These are phyloP conservation scores for Calonectria multiphialidica DNA, from an alignment of 2,329 filamentous ascomycete genomes.

Conservation along the genomic window DNA sequence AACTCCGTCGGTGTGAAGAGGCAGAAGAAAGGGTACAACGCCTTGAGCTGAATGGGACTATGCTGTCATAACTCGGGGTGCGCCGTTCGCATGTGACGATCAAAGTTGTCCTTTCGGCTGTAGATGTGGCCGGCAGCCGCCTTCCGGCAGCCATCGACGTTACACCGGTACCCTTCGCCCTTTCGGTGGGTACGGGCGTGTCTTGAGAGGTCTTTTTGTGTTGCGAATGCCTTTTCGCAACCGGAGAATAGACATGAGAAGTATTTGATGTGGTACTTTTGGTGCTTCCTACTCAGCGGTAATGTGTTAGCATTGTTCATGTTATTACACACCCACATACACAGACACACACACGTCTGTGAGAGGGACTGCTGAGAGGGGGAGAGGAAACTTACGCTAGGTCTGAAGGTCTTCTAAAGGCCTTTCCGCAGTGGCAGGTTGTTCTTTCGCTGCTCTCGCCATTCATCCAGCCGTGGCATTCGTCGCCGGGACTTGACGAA, in stretches of 20 bases:
- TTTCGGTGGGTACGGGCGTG: constrained; percentile 43
- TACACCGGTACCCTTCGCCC: constrained; percentile 42
- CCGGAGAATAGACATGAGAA: constrained; percentile 41
- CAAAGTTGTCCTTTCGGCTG: constrained; percentile 45
- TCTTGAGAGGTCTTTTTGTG: constrained; percentile 42
- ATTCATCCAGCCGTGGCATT: constrained; percentile 30
- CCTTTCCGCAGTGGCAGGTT: constrained; percentile 41
- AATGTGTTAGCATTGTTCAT: constrained; percentile 23
- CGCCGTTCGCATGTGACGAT: constrained; percentile 44
- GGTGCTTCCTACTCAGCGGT: constrained; percentile 36
- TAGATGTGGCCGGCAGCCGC: constrained; percentile 43
- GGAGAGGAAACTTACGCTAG: constrained; percentile 36
- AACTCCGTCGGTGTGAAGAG: neutral
- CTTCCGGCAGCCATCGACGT: constrained; percentile 43
- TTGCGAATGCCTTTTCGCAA: constrained; percentile 43
- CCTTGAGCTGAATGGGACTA: constrained; percentile 28
- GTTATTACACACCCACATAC: too few species aligned
- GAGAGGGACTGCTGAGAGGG: neutral
- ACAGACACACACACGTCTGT: neutral
- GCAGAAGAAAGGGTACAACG: neutral
- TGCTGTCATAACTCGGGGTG: constrained; percentile 40
- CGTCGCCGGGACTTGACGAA: constrained; percentile 37
- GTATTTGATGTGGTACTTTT: constrained; percentile 46
- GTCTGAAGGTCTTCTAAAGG: constrained; percentile 42
- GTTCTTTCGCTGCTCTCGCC: constrained; percentile 30